Evolutionary conservation across 2,329 filamentous ascomycete genomes (phyloP), one percentile per base, ranked within the genome.

Genomic region (Verticillium nubilum): DNA sequence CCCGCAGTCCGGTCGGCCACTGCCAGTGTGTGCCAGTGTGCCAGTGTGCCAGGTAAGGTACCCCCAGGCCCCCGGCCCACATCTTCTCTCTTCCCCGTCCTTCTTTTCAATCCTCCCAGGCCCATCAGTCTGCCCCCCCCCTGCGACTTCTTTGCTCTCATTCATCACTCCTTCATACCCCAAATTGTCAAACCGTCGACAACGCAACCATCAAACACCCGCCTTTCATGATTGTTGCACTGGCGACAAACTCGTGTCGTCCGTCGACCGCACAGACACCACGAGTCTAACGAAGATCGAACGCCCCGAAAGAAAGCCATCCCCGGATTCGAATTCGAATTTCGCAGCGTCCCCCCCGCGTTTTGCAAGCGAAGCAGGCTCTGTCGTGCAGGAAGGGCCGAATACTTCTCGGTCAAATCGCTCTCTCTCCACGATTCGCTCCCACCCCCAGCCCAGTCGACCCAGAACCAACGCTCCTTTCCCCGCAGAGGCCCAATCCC

Each of bases 341-440:
- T 31, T 47, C 42, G 42, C n/a, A 47, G 42, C 52, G 29, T n/a
- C 52, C 19, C 25, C 56, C 56, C 56, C 56, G 56, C 56, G 56
- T 57, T 57, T 57, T 52, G 52, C 25, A 53, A 27, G 52, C 52
- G 52, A 53, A 29, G 52, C 25, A 29, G 25, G 19, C 52, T 53
- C 25, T 53, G 52, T 42, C 19, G 28, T 57, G 56, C 37, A 57
- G 56, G 23, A 57, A 57, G 56, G 56, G 56, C 56, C 56, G 56
- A 57, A 57, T 57, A 57, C 56, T 31, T 27, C 37, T 52, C 42
- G 56, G 37, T 42, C 54, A 56, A 56, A 56, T 56, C 54, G 37
- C 47, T 52, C 37, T 28, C 55, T 57, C 35, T 50, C 55, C 55
- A 57, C 37, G 55, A 57, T 57, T 50, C 37, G 35, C 33, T 27